phyloP scores from a whole-genome alignment of 805 yeast genomes.

The Wickerhamiella kurtzmanii region DNA sequence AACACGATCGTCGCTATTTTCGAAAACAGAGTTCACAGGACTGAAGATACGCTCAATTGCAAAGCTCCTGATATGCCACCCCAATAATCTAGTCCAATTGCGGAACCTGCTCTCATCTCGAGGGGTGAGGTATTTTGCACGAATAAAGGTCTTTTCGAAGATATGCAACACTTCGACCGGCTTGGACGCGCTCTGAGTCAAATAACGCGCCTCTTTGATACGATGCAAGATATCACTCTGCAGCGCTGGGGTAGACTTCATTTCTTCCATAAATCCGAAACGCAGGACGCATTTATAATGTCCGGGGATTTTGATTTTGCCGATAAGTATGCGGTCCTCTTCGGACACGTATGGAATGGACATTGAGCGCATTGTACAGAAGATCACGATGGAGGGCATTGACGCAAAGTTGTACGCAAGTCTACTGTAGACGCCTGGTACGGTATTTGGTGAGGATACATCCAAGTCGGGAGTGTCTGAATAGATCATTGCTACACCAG shows the following conservation, averaged over 20 bases:
- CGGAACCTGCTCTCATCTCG: conserved; percentile 1
- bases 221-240: conserved; percentile 1
- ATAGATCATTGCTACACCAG: conserved; percentile 33
- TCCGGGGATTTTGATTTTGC: conserved; percentile 30
- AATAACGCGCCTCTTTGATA: neutral
- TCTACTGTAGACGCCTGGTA: conserved; percentile 32
- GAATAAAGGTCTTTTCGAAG: conserved; percentile 8
- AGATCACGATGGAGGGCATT: conserved; percentile 33
- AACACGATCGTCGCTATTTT: conserved; percentile 6
- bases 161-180: conserved; percentile 4
- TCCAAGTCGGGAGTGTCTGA: conserved; percentile 24
- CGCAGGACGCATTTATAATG: conserved; percentile 37
- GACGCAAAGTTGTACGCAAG: conserved; percentile 31
- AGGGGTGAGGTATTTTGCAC: neutral
- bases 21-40: conserved; percentile 10
- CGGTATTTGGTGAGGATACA: conserved; percentile 32
- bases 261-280: conserved; percentile 32
- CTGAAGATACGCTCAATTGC: conserved; percentile 6
- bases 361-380: conserved; percentile 32
- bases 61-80: conserved; percentile 1
- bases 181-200: neutral
- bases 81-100: neutral
- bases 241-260: neutral
- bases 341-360: conserved; percentile 31
- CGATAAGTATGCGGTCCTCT: conserved; percentile 31